Evolutionary conservation across 73 alveolate genomes (phyloP).

Genomic region (Paramecium caudatum): DNA sequence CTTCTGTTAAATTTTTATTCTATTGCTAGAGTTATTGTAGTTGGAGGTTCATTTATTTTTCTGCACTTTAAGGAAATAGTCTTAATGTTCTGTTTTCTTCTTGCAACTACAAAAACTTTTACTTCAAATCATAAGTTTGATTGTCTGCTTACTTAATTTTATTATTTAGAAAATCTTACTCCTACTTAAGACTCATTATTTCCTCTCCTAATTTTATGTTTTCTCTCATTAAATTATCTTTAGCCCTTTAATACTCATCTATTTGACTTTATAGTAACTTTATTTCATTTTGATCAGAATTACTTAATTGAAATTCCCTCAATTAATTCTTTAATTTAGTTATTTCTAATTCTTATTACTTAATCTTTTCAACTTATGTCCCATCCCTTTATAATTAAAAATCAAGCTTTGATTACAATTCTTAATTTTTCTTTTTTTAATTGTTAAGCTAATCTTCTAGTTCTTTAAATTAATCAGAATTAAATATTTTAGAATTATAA

Average conservation of each 20-base stretch:
- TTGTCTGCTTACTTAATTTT: slow-evolving; percentile 9
- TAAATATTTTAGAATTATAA: slow-evolving; percentile 19
- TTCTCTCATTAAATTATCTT: slow-evolving; percentile 43
- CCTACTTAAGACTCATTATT: not conserved
- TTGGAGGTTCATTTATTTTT: not conserved
- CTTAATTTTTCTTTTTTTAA: not conserved
- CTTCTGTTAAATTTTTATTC: slow-evolving; percentile 36
- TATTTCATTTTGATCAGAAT: not conserved
- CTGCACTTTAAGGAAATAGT: slow-evolving; percentile 34
- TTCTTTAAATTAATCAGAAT: not conserved
- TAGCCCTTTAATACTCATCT: not conserved
- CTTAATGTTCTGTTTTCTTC: slow-evolving; percentile 12
- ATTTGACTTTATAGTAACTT: not conserved
- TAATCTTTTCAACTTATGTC: not conserved
- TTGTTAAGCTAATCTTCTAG: not conserved
- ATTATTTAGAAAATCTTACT: not conserved
- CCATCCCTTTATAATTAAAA: not conserved
- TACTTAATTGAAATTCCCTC: not conserved
- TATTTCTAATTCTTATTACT: not conserved
- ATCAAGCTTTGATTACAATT: slow-evolving; percentile 4
- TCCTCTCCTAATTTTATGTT: slow-evolving; percentile 18
- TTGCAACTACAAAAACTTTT: not conserved
- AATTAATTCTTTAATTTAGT: not conserved
- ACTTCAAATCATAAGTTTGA: not conserved
- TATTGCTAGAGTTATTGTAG: not conserved